phyloP scores from a whole-genome alignment of 306 rosid species.

The Casuarina cunninghamiana region DNA sequence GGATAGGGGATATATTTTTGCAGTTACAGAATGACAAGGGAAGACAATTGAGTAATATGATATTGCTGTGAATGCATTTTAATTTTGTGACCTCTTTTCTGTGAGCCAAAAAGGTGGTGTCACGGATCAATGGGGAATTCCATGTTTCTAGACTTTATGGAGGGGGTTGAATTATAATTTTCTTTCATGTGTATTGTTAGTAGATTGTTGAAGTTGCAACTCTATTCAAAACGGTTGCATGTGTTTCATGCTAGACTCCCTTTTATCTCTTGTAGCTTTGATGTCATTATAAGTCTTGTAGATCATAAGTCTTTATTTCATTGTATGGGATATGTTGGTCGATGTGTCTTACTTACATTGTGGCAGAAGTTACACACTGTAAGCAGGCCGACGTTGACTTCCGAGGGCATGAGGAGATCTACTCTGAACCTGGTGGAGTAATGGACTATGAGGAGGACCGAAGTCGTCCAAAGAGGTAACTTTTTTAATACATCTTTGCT shows the following conservation, averaged over 20 bases:
- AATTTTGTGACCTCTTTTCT: neutral
- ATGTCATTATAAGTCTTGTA: neutral
- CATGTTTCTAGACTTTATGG: neutral
- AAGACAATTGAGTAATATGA: neutral
- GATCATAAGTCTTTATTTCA: conserved; percentile 22
- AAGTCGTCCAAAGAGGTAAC: conserved; percentile 93
- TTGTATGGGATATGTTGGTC: conserved; percentile 70
- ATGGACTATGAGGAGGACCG: conserved; percentile 98
- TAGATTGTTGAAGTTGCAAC: neutral
- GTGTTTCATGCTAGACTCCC: conserved; percentile 21
- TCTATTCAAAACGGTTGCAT: neutral
- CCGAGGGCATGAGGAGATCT: conserved; percentile 98
- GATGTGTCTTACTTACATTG: conserved; percentile 97
- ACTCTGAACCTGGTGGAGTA: conserved; percentile 99
- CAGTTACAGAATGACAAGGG: neutral
- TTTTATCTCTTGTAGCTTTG: conserved; percentile 14
- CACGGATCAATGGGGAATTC: neutral
- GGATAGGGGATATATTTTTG: neutral
- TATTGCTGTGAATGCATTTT: neutral
- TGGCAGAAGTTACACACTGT: conserved; percentile 99
- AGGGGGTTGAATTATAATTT: neutral
- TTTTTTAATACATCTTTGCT: conserved; percentile 5
- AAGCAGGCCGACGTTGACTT: conserved; percentile 96
- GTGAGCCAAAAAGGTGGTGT: neutral
- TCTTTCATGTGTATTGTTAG: neutral